phyloP scores from a whole-genome alignment of 108 stramenopile species.

The Discostella pseudostelligera region DNA sequence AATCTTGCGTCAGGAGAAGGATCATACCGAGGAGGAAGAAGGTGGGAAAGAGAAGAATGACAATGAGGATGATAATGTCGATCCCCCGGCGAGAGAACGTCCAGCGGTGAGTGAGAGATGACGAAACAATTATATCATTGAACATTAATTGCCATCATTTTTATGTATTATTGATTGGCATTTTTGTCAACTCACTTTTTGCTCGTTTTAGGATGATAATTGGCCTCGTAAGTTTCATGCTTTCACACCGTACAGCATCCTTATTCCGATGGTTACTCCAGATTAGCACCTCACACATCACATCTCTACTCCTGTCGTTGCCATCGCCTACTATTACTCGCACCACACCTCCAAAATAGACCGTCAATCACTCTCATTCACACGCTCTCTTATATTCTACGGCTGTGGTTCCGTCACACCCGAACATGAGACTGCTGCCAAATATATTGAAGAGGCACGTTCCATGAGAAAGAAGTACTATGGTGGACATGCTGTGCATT shows the following conservation, averaged over 20 bases:
- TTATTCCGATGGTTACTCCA: too few relatives aligned
- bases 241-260: not conserved
- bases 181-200: not conserved
- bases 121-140: too few relatives aligned
- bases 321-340: too few relatives aligned
- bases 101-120: constrained; percentile 43
- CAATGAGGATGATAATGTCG: constrained; percentile 22
- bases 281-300: not conserved
- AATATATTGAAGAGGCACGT: constrained; percentile 66
- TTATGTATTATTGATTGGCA: not conserved
- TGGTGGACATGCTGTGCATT: constrained; percentile 43
- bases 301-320: not conserved
- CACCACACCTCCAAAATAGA: not conserved
- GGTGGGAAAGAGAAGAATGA: not conserved
- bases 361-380: constrained; percentile 81
- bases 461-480: constrained; percentile 66
- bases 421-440: constrained; percentile 76
- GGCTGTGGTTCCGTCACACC: constrained; percentile 77
- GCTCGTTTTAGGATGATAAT: constrained; percentile 27
- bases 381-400: constrained; percentile 86
- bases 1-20: not conserved
- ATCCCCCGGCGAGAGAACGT: constrained; percentile 83
- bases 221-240: constrained; percentile 28
- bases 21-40: not conserved
- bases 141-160: too few relatives aligned